Evolutionary conservation across 805 yeast species (phyloP).

Genomic region (Yamadazyma sp.): DNA sequence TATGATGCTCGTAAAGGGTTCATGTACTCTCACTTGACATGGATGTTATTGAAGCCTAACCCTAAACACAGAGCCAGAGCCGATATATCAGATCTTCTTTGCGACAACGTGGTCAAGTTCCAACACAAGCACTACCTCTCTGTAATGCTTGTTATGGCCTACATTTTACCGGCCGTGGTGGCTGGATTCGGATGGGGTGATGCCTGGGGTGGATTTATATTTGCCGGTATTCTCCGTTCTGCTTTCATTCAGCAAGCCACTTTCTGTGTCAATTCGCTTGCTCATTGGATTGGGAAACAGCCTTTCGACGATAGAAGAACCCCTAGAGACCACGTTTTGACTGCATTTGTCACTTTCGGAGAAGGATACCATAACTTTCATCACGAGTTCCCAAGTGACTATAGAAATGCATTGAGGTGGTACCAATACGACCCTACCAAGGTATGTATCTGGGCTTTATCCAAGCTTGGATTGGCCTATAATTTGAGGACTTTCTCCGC

Average conservation of each 20-base stretch:
- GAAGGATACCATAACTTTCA: constrained; percentile 91
- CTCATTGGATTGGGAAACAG: constrained; percentile 84
- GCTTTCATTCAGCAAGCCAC: constrained; percentile 79
- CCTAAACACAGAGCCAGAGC: constrained; percentile 82
- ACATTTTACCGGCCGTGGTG: constrained; percentile 61
- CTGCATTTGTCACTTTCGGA: constrained; percentile 83
- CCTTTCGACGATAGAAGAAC: constrained; percentile 87
- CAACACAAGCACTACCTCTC: constrained; percentile 77
- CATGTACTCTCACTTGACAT: constrained; percentile 83
- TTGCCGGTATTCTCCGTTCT: constrained; percentile 71
- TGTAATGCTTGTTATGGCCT: constrained; percentile 59
- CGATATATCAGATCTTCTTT: constrained; percentile 72
- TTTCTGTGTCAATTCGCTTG: constrained; percentile 81
- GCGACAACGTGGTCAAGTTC: constrained; percentile 76
- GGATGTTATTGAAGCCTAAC: constrained; percentile 81
- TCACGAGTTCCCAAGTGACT: constrained; percentile 87
- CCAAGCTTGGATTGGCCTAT: constrained; percentile 67
- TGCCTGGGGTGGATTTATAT: constrained; percentile 73
- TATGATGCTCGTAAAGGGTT: constrained; percentile 83
- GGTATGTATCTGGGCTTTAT: constrained; percentile 54
- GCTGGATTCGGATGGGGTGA: constrained; percentile 59
- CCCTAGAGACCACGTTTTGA: constrained; percentile 78
- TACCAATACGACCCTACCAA: constrained; percentile 87
- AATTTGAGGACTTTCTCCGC: constrained; percentile 75
- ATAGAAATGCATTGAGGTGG: constrained; percentile 85